A percentile compares a stretch with the other conserved stretches of the same genome.
phyloP scores from a whole-genome alignment of 73 alveolate species.

The Tetrahymena thermophila region DNA sequence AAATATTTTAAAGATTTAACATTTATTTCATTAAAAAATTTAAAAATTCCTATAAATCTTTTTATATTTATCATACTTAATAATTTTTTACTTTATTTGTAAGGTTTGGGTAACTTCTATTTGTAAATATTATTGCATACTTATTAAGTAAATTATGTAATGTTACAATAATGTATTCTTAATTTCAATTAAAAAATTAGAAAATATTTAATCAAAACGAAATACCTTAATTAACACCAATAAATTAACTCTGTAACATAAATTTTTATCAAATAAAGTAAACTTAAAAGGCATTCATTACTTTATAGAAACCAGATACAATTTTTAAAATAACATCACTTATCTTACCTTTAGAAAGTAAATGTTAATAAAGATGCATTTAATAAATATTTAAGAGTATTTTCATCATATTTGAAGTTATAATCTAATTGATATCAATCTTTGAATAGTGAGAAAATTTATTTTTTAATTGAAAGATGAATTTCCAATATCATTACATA shows the following conservation, averaged over 20 bases:
- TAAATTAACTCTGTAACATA: background rate
- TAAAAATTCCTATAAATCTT: too few species aligned
- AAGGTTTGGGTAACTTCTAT: too few species aligned
- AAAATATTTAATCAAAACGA: too few species aligned
- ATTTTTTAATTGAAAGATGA: slow-evolving; percentile 58
- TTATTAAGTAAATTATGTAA: too few species aligned
- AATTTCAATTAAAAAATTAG: too few species aligned
- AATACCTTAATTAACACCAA: background rate
- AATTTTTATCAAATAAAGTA: background rate
- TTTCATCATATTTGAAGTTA: slow-evolving; percentile 15
- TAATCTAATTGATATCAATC: slow-evolving; percentile 30
- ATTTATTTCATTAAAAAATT: too few species aligned
- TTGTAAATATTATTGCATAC: too few species aligned
- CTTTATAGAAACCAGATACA: background rate
- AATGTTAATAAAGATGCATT: slow-evolving; percentile 16
- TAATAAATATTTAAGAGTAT: slow-evolving; percentile 4
- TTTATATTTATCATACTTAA: too few species aligned
- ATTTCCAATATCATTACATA: slow-evolving; percentile 65
- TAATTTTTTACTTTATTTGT: too few species aligned
- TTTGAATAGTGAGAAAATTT: slow-evolving; percentile 44
- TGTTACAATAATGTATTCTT: too few species aligned
- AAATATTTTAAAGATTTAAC: too few species aligned
- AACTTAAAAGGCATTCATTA: background rate
- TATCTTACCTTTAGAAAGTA: background rate
- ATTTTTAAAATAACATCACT: background rate